Evolutionary conservation across 2,329 filamentous ascomycete species (phyloP).

Genomic region (Diaporthe velutina): DNA sequence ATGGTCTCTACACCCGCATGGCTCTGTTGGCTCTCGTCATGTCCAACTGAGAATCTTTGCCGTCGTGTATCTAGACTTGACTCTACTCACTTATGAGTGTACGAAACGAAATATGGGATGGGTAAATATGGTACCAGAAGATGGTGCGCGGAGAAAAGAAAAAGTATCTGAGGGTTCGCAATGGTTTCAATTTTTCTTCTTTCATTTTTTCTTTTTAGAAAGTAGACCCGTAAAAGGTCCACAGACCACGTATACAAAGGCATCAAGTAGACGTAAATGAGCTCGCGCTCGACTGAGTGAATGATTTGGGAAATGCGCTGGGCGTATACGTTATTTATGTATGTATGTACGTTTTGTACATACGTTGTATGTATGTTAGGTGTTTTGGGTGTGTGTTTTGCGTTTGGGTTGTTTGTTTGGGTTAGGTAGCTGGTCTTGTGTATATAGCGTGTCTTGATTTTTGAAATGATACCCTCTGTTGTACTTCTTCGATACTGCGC

Average conservation of each 20-base stretch:
- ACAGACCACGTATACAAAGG: constrained; percentile 38
- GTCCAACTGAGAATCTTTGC: constrained; percentile 56
- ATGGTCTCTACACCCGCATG: constrained; percentile 98
- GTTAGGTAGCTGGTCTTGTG: background rate
- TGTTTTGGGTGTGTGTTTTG: constrained; percentile 30
- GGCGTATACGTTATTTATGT: constrained; percentile 33
- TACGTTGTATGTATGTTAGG: constrained; percentile 39
- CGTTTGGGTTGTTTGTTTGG: constrained; percentile 4
- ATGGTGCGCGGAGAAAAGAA: constrained; percentile 1
- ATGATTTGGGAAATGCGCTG: constrained; percentile 42
- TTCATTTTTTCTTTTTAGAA: constrained; percentile 18
- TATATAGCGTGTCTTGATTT: constrained; percentile 2
- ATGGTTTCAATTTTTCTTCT: constrained; percentile 8
- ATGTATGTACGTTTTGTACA: constrained; percentile 38
- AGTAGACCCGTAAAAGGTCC: constrained; percentile 42
- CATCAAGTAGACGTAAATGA: constrained; percentile 39
- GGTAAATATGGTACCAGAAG: background rate
- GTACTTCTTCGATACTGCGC: background rate
- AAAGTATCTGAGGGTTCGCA: constrained; percentile 27
- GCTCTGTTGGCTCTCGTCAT: constrained; percentile 94
- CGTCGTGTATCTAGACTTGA: constrained; percentile 36
- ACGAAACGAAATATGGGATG: background rate
- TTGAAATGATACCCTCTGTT: constrained; percentile 19
- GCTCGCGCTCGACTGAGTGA: constrained; percentile 46
- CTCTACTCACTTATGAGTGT: constrained; percentile 1